Conservation (phyloP, 805 yeast species). For the Pichia scutulata region DNA sequence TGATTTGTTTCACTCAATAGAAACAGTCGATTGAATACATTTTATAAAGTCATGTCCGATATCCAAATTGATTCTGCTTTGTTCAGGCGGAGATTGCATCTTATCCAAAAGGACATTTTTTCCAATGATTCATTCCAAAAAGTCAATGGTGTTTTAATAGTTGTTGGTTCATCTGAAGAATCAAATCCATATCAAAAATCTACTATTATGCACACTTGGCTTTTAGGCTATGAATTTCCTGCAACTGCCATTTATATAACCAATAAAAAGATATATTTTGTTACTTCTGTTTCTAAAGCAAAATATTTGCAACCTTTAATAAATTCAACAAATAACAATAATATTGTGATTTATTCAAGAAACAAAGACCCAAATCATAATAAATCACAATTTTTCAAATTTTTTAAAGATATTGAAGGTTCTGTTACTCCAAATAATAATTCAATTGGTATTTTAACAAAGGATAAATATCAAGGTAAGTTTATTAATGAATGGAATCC, state of each 20-base stretch:
- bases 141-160: conserved; percentile 48
- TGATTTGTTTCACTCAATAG: not conserved
- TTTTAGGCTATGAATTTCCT: conserved; percentile 92
- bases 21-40: not conserved
- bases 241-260: conserved; percentile 71
- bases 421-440: conserved; percentile 29
- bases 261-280: conserved; percentile 48
- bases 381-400: conserved; percentile 52
- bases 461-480: conserved; percentile 77
- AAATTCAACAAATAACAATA: conserved; percentile 29
- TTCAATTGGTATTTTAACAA: conserved; percentile 59
- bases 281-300: conserved; percentile 81
- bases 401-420: conserved; percentile 39
- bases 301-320: conserved; percentile 62
- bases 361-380: conserved; percentile 78
- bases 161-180: conserved; percentile 80
- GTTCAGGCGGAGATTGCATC: conserved; percentile 48
- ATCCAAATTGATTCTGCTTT: conserved; percentile 45
- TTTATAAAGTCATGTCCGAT: conserved; percentile 40
- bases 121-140: conserved; percentile 31
- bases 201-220: conserved; percentile 82
- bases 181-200: conserved; percentile 87
- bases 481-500: conserved; percentile 75
- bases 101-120: conserved; percentile 29
- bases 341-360: conserved; percentile 55